A percentile compares a stretch with the other conserved stretches of the same genome.
Evolutionary conservation across 2,329 filamentous ascomycete genomes (phyloP).

Genomic region (Colletotrichum lentis): DNA sequence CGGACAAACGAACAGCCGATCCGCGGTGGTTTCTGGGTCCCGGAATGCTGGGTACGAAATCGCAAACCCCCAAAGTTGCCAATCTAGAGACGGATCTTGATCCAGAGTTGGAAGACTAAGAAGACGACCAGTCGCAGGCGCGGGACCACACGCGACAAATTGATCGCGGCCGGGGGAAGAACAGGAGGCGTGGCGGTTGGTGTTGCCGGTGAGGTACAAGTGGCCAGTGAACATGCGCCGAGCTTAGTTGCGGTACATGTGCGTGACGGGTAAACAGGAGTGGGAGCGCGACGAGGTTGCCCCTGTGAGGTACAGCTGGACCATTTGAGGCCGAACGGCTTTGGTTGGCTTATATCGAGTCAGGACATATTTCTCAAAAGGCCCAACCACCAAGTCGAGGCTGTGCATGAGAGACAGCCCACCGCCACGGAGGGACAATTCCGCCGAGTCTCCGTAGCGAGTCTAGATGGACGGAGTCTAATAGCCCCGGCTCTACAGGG

Average conservation of each 20-base stretch:
- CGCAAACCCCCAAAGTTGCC: too few species aligned
- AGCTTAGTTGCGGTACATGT: conserved; percentile 13
- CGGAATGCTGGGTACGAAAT: neutral
- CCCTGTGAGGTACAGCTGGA: conserved; percentile 26
- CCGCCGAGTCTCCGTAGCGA: neutral
- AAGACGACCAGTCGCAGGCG: too few species aligned
- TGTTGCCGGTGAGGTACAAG: conserved; percentile 17
- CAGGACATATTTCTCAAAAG: too few species aligned
- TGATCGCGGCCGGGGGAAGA: neutral
- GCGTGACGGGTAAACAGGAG: too few species aligned
- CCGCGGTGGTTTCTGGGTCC: neutral
- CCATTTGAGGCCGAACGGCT: neutral
- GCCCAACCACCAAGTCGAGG: neutral
- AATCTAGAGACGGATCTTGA: neutral
- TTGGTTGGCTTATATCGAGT: neutral
- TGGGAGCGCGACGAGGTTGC: conserved; percentile 33
- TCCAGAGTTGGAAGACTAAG: neutral
- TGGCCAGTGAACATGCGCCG: conserved; percentile 24
- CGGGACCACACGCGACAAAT: too few species aligned
- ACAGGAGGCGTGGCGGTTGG: conserved; percentile 7
- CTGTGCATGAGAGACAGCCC: neutral
- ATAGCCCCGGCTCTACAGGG: too few species aligned
- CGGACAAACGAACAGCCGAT: too few species aligned
- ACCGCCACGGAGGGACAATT: conserved; percentile 2
- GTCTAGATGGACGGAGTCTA: too few species aligned